Conservation (phyloP, 2,329 filamentous ascomycete genomes). For the Aspergillus ibericus region DNA sequence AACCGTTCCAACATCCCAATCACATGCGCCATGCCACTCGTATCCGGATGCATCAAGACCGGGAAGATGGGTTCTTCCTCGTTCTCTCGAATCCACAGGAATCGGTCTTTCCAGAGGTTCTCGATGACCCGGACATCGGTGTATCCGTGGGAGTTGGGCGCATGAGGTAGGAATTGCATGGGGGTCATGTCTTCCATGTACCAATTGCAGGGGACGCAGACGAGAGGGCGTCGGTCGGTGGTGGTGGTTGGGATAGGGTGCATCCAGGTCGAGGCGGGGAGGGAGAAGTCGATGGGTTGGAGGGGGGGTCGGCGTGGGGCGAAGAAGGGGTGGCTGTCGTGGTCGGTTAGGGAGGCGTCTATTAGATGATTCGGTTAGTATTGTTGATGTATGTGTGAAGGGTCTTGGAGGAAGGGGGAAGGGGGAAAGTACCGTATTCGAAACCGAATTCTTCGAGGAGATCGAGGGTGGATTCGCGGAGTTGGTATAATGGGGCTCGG, state of each 20-base stretch:
- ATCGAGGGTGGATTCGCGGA: constrained; percentile 42
- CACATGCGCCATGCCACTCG: constrained; percentile 61
- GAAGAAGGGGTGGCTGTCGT: constrained; percentile 46
- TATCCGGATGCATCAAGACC: constrained; percentile 59
- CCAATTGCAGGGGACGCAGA: constrained; percentile 48
- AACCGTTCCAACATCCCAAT: constrained; percentile 58
- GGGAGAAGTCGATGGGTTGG: constrained; percentile 44
- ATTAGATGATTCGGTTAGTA: not conserved
- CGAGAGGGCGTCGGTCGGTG: constrained; percentile 32
- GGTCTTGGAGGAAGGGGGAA: not conserved
- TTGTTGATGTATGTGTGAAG: not conserved
- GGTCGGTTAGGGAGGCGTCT: constrained; percentile 46
- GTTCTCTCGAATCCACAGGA: constrained; percentile 56
- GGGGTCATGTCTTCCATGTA: constrained; percentile 51
- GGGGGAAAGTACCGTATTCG: constrained; percentile 35
- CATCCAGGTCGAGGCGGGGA: constrained; percentile 48
- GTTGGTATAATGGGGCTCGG: constrained; percentile 40
- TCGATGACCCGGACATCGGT: constrained; percentile 59
- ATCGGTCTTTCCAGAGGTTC: constrained; percentile 62
- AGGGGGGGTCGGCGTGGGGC: constrained; percentile 37
- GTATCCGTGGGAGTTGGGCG: constrained; percentile 57
- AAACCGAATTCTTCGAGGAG: constrained; percentile 44
- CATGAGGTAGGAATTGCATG: constrained; percentile 46
- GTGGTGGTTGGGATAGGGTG: constrained; percentile 35
- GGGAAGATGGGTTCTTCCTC: constrained; percentile 49